Base-by-base conservation (phyloP, 192 early-diverging fungal genomes). In the Dissophora ornata region DNA sequence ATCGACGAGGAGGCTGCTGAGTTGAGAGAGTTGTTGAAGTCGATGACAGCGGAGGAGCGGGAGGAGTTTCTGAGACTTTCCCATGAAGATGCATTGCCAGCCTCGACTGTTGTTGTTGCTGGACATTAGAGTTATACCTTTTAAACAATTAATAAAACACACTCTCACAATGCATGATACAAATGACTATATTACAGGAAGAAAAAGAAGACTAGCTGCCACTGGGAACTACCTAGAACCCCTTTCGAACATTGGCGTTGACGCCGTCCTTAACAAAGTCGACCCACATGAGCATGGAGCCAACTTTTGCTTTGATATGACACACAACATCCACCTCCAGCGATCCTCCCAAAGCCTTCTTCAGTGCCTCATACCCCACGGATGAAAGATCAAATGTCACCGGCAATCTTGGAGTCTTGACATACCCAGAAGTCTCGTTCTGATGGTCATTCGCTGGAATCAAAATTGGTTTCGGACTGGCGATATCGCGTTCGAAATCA, bases 311-410 rank as follows among this genome's bases (percentile, higher is more conserved):
- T 16, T 70, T 68, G 34, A 83, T 81, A 44, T 68, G 59, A 55
- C 84, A 84, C 32, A 79, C 47, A 0, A 86, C 79, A 71, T 80
- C 73, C 3, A 86, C 74, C 25, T 79, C 79, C 15, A 86, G 55
- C 1, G 71, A 51, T 19, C 82, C 82, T 3, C 82, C 82, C 11
- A 86, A 51, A 0, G 84, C 84, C 57, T 71, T 80, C 49, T 56
- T 79, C 67, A 86, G 57, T 0, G 79, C 80, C 51, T 86, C 84
- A 50, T 80, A 75, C 16, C 81, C 84, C 5, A 74, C 52, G 3
- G 73, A 77, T 3, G 58, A 77, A 21, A 77, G 44, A n/a, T 77
- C 63, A 62, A 77, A 62, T 46, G 38, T 38, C 30, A 67, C 64
- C 18, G 73, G 73, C 41, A 77, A 40, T 26, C 53, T 28, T 16